A percentile compares a stretch with the other conserved stretches of the same genome.
Evolutionary conservation across 805 yeast genomes (phyloP).

Genomic region (Starmerella scarabaei): DNA sequence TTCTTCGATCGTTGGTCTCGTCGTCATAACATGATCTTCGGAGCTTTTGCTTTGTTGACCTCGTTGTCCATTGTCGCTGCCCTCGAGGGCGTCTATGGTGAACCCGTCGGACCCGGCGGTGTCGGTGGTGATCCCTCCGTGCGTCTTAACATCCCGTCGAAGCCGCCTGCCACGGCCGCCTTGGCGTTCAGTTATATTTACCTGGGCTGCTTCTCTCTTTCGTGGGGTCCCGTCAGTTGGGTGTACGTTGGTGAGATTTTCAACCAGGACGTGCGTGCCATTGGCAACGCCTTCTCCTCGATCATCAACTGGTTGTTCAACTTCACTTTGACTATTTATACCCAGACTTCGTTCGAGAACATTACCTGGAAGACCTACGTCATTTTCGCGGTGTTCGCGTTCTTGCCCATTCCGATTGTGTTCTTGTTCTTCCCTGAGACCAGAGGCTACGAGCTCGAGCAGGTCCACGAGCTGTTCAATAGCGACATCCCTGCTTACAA

Average conservation of each 20-base stretch:
- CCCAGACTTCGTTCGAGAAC: constrained; percentile 62
- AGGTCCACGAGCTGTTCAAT: constrained; percentile 48
- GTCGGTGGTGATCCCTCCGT: constrained; percentile 17
- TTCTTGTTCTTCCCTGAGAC: constrained; percentile 51
- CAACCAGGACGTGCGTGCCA: constrained; percentile 64
- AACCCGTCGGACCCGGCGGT: constrained; percentile 17
- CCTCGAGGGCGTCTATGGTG: constrained; percentile 17
- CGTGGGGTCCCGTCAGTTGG: constrained; percentile 82
- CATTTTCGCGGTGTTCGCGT: constrained; percentile 62
- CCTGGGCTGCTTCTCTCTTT: constrained; percentile 62
- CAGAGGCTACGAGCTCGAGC: constrained; percentile 53
- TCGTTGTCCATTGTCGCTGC: constrained; percentile 19
- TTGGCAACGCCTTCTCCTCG: constrained; percentile 57
- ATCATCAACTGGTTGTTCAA: constrained; percentile 74
- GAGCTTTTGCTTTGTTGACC: constrained; percentile 62
- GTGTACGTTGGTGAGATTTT: constrained; percentile 48
- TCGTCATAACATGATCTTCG: constrained; percentile 49
- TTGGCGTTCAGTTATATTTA: constrained; percentile 46
- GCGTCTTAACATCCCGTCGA: constrained; percentile 50
- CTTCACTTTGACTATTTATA: constrained; percentile 57
- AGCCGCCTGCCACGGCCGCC: constrained; percentile 34
- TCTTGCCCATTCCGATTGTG: constrained; percentile 44
- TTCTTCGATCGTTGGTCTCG: constrained; percentile 74
- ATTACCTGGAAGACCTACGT: constrained; percentile 54
- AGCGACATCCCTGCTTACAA: constrained; percentile 20